Conservation (phyloP, 352 stramenopile species). For the Pythium monospermum region DNA sequence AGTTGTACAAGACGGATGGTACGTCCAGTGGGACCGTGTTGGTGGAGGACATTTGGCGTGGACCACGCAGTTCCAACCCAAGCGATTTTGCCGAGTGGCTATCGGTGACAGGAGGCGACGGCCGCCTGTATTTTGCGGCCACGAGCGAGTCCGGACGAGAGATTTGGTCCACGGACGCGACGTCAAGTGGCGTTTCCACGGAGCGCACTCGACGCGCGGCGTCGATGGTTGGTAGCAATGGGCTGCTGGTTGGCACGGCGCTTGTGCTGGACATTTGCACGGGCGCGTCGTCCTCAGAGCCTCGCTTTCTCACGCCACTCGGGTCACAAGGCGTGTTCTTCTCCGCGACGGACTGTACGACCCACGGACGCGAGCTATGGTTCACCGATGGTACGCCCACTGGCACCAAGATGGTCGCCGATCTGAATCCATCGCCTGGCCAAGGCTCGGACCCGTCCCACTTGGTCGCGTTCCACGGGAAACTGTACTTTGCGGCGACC, state of each 20-base stretch:
- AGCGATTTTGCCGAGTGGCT: slow-evolving; percentile 38
- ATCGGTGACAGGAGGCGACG: slow-evolving; percentile 13
- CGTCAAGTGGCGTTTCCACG: slow-evolving; percentile 23
- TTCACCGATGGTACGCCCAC: slow-evolving; percentile 31
- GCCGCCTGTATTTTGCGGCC: slow-evolving; percentile 50
- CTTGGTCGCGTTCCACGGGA: slow-evolving; percentile 30
- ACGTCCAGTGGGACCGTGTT: slow-evolving; percentile 33
- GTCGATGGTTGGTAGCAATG: background rate
- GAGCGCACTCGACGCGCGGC: slow-evolving; percentile 13
- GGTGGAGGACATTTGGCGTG: slow-evolving; percentile 47
- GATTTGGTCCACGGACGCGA: slow-evolving; percentile 61
- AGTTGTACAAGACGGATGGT: slow-evolving; percentile 66
- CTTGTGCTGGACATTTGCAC: slow-evolving; percentile 51
- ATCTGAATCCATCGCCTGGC: slow-evolving; percentile 31
- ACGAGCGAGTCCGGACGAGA: slow-evolving; percentile 44
- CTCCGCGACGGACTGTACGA: slow-evolving; percentile 54
- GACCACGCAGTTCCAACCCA: slow-evolving; percentile 41
- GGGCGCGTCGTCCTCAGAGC: slow-evolving; percentile 34
- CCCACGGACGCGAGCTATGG: slow-evolving; percentile 69
- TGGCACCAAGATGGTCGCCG: slow-evolving; percentile 44
- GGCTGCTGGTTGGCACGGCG: slow-evolving; percentile 24
- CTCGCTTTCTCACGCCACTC: slow-evolving; percentile 38
- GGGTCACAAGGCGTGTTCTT: slow-evolving; percentile 50
- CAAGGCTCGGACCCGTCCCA: slow-evolving; percentile 36
- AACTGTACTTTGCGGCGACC: slow-evolving; percentile 37